phyloP scores from a whole-genome alignment of 1,284 basidiomycete genomes.

The Golubevia pallescens region DNA sequence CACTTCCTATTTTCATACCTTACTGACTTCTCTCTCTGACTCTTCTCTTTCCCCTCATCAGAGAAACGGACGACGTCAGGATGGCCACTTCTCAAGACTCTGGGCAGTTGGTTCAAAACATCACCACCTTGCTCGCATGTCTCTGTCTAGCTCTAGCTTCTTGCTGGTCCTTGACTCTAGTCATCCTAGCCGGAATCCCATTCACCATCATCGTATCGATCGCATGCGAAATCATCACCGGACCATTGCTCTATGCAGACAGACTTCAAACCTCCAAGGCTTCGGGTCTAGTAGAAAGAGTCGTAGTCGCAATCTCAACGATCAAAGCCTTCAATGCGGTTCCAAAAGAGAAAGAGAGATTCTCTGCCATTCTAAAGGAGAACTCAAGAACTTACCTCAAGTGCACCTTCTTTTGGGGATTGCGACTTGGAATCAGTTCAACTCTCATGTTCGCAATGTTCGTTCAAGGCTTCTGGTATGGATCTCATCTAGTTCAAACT shows the following conservation, averaged over 20 bases:
- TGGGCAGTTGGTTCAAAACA: conserved; percentile 79
- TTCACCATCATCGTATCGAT: conserved; percentile 77
- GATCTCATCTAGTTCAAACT: conserved; percentile 79
- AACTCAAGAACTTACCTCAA: conserved; percentile 67
- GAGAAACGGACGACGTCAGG: conserved; percentile 92
- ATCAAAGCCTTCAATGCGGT: conserved; percentile 95
- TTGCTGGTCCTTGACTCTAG: conserved; percentile 83
- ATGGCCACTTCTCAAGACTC: conserved; percentile 79
- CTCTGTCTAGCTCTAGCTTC: conserved; percentile 80
- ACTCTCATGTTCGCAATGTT: conserved; percentile 83
- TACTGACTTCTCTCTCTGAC: not conserved
- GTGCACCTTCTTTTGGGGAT: conserved; percentile 77
- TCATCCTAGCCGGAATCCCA: conserved; percentile 90
- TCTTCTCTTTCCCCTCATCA: conserved; percentile 60
- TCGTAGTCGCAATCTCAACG: conserved; percentile 80
- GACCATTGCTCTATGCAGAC: conserved; percentile 75
- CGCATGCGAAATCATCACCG: conserved; percentile 71
- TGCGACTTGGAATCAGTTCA: conserved; percentile 75
- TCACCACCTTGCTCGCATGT: conserved; percentile 79
- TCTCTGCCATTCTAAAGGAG: conserved; percentile 68
- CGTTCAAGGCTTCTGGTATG: conserved; percentile 96
- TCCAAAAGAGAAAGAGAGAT: conserved; percentile 70
- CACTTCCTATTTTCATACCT: conserved; percentile 14
- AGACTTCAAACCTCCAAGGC: conserved; percentile 74
- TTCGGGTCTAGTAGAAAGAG: conserved; percentile 79